These are phyloP conservation scores for Penium margaritaceum DNA, from an alignment of 139 green algal genomes.

Conservation along the genomic window DNA sequence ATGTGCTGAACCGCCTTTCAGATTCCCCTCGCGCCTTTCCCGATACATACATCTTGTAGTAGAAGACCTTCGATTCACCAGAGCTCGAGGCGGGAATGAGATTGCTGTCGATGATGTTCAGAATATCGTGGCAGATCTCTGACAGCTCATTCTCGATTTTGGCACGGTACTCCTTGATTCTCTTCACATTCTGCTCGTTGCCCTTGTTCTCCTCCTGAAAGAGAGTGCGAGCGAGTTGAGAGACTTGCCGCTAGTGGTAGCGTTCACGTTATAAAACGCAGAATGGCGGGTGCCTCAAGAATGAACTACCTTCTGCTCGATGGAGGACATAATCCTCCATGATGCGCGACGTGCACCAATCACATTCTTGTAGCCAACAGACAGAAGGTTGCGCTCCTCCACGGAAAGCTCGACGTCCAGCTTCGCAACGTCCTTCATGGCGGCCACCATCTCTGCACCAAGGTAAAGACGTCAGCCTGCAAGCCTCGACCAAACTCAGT, in stretches of 20 bases:
- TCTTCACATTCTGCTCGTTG: constrained; percentile 83
- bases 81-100: constrained; percentile 83
- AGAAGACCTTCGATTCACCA: constrained; percentile 97
- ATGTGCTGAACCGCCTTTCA: no score
- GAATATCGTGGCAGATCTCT: constrained; percentile 56
- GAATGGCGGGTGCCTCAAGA: no score
- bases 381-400: constrained; percentile 97
- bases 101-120: constrained; percentile 87
- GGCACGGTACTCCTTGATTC: constrained; percentile 84
- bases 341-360: constrained; percentile 87
- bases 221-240: no score
- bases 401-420: constrained; percentile 87
- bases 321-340: constrained; percentile 95
- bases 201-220: constrained; percentile 89
- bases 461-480: no score
- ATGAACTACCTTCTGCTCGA: constrained; percentile 99
- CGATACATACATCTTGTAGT: constrained; percentile 76
- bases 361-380: constrained; percentile 97
- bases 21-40: no score
- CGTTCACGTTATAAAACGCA: no score
- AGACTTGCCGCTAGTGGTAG: no score
- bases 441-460: constrained; percentile 65
- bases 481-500: no score
- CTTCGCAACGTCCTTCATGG: constrained; percentile 90
- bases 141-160: constrained; percentile 56